Base-by-base conservation (phyloP, 257 asterid genomes). In the Eucommia ulmoides region DNA sequence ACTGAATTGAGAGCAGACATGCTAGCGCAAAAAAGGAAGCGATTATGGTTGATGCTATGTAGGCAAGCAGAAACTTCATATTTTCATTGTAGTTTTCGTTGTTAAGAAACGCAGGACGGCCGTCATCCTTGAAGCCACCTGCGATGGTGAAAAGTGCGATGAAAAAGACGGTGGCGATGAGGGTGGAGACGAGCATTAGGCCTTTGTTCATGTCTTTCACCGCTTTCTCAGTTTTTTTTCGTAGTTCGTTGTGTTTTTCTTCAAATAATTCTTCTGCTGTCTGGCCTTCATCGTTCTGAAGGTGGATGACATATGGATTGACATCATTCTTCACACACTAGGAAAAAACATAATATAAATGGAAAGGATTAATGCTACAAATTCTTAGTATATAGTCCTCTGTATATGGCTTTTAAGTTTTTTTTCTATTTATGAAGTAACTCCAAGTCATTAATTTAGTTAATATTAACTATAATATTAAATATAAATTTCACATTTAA, bases 141-240 rank as follows among this genome's bases (percentile, higher is more conserved):
- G 62, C 54, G 23, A 56, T 20, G 16, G 62, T 56, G 0, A 56
- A 56, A 56, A 56, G 33, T n/a, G 62, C 55, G 0, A 54, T 54
- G 6, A 48, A 56, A 24, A 20, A 25, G 49, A 56, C 23, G 17
- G 62, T 56, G 24, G 45, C 50, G 3, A 56, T 24, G 24, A 56
- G 62, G 24, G 46, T 48, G 14, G 62, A 24, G 8, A 56, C 45
- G 8, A 56, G n/a, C 22, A 56, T 46, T 41, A 48, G 33, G 15
- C 16, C 38, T 16, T 49, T 7, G 24, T 16, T 20, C 24, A 56
- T 11, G 0, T 47, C 54, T 47, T 33, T 56, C 26, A 45, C 26
- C 11, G 54, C 0, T 56, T n/a, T 47, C 24, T 56, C 49, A 35
- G 44, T 18, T 3, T 35, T 18, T 3, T 9, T 11, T 35, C 44